These are phyloP conservation scores for Pelargonium citronellum DNA, from an alignment of 441 rosid species.

Conservation along the genomic window DNA sequence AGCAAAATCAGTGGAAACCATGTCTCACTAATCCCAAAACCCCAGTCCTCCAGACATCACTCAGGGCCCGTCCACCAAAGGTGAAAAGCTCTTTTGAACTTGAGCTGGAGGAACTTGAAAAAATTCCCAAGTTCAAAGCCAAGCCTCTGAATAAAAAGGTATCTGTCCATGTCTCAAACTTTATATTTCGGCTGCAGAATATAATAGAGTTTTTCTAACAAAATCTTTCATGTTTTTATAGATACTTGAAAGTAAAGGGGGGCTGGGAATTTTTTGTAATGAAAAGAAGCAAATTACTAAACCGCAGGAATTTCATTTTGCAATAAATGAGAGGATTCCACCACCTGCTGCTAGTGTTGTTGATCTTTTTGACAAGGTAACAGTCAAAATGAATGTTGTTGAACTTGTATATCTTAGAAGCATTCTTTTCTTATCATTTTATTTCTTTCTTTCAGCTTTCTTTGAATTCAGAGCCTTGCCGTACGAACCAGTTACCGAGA, in stretches of 20 bases:
- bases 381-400: neutral
- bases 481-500: constrained; percentile 53
- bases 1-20: constrained; percentile 56
- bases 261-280: constrained; percentile 70
- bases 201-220: neutral
- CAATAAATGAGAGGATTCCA: constrained; percentile 84
- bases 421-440: neutral
- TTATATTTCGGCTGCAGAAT: neutral
- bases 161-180: neutral
- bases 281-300: constrained; percentile 68
- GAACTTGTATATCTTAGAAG: neutral
- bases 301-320: constrained; percentile 90
- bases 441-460: constrained; percentile 53
- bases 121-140: constrained; percentile 87
- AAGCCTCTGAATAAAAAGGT: constrained; percentile 94
- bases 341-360: constrained; percentile 41
- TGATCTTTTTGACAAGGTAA: constrained; percentile 83
- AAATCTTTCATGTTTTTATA: constrained; percentile 24
- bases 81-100: constrained; percentile 75
- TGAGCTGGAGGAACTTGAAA: constrained; percentile 83
- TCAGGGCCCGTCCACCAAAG: constrained; percentile 77
- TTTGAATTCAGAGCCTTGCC: constrained; percentile 60
- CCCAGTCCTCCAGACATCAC: constrained; percentile 70
- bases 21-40: constrained; percentile 70
- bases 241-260: constrained; percentile 98